phyloP scores from a whole-genome alignment of 192 early-diverging fungal species.

The Chytriomyces sp. region DNA sequence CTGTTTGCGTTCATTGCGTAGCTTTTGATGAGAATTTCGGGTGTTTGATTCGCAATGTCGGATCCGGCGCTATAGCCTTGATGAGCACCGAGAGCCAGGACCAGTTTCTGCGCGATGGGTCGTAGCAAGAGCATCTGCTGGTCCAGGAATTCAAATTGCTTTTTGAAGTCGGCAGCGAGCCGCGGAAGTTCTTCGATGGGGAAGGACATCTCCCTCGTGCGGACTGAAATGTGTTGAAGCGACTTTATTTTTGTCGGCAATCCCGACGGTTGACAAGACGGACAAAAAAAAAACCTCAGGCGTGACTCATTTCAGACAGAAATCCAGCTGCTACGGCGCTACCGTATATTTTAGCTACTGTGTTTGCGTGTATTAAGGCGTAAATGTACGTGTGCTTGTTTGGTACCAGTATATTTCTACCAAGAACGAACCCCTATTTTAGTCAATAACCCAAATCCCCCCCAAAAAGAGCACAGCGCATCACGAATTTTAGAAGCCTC shows the following conservation, averaged over 20 bases:
- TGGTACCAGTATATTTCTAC: too few relatives aligned
- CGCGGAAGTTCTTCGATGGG: constrained; percentile 1
- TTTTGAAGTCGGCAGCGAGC: not conserved
- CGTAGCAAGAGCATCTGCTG: not conserved
- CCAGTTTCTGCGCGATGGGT: not conserved
- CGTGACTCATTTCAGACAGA: too few relatives aligned
- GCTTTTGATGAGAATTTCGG: not conserved
- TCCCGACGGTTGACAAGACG: too few relatives aligned
- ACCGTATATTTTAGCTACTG: too few relatives aligned
- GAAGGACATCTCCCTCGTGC: too few relatives aligned
- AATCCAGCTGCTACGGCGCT: too few relatives aligned
- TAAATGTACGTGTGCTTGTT: too few relatives aligned
- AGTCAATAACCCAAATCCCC: not conserved
- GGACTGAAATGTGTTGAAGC: too few relatives aligned
- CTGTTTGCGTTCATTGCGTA: not conserved
- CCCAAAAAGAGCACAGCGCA: not conserved
- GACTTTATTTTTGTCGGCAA: too few relatives aligned
- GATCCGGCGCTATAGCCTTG: not conserved
- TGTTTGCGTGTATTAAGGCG: too few relatives aligned
- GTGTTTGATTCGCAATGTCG: not conserved
- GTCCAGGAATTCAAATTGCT: constrained; percentile 4
- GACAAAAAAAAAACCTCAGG: too few relatives aligned
- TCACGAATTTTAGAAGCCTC: not conserved
- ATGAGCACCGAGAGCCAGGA: not conserved
- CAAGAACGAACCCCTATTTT: too few relatives aligned